Evolutionary conservation across 2,329 filamentous ascomycete species (phyloP).

Genomic region (Ceratocystis cubensis): DNA sequence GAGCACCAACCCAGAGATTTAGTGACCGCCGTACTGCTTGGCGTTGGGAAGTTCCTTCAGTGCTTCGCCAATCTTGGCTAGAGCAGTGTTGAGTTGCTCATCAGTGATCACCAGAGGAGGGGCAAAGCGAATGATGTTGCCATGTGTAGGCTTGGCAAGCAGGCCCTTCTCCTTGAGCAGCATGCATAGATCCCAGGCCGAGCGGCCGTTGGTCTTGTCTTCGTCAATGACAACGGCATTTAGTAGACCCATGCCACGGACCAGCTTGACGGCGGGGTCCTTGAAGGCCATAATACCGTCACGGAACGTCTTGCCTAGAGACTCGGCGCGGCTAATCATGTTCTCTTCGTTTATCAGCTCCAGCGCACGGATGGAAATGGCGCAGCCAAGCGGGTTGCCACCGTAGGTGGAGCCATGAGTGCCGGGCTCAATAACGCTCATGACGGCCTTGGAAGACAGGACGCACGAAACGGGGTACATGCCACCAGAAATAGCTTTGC

Average conservation of each 20-base stretch:
- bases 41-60: conserved; percentile 63
- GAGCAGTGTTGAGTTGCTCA: conserved; percentile 63
- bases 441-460: conserved; percentile 74
- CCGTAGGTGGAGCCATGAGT: conserved; percentile 98
- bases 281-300: conserved; percentile 62
- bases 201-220: conserved; percentile 66
- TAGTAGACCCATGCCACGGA: conserved; percentile 84
- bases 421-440: conserved; percentile 91
- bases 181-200: conserved; percentile 93
- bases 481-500: conserved; percentile 94
- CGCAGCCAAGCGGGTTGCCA: conserved; percentile 89
- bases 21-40: conserved; percentile 31
- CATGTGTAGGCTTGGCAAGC: conserved; percentile 92
- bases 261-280: conserved; percentile 64
- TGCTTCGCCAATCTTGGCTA: conserved; percentile 69
- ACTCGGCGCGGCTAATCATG: conserved; percentile 70
- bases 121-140: conserved; percentile 97
- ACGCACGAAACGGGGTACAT: conserved; percentile 99
- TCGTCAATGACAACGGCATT: conserved; percentile 97
- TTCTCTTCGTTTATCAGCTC: conserved; percentile 89
- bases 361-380: conserved; percentile 86
- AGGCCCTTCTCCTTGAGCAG: conserved; percentile 91
- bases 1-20: conserved; percentile 18
- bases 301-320: conserved; percentile 71
- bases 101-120: conserved; percentile 91